phyloP scores from a whole-genome alignment of 768 basidiomycete genomes.

The Boletus speciosus region DNA sequence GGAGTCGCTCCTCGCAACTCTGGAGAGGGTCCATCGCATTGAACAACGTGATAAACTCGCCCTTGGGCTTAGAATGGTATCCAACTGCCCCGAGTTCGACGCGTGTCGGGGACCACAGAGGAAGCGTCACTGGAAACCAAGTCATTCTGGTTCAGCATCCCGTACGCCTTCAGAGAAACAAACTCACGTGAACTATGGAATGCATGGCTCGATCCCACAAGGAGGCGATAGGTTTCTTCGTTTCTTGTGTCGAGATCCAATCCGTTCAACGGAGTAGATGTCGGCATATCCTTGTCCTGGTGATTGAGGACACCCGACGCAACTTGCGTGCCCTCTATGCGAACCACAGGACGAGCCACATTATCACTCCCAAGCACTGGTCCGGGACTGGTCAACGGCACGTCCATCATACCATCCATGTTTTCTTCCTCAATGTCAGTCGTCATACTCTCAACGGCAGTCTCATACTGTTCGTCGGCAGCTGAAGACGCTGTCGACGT shows the following conservation, averaged over 20 bases:
- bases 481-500: constrained; percentile 17
- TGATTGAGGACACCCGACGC: neutral
- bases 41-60: constrained; percentile 68
- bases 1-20: constrained; percentile 41
- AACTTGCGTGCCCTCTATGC: neutral
- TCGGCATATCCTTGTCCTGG: neutral
- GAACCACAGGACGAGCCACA: neutral
- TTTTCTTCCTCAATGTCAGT: constrained; percentile 13
- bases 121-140: constrained; percentile 48
- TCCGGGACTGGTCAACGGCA: constrained; percentile 18
- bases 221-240: constrained; percentile 66
- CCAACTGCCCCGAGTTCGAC: constrained; percentile 73
- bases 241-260: constrained; percentile 43
- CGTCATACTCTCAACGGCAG: constrained; percentile 25
- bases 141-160: neutral
- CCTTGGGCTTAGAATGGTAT: constrained; percentile 64
- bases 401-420: constrained; percentile 12
- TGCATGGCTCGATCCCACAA: constrained; percentile 50
- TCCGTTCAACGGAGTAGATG: constrained; percentile 38
- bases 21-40: constrained; percentile 58
- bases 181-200: constrained; percentile 66
- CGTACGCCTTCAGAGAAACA: neutral
- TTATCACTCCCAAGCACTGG: neutral
- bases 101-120: constrained; percentile 66
- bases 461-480: constrained; percentile 26